phyloP scores from a whole-genome alignment of 2,329 filamentous ascomycete genomes.

The Coniosporium tulheliwenetii region DNA sequence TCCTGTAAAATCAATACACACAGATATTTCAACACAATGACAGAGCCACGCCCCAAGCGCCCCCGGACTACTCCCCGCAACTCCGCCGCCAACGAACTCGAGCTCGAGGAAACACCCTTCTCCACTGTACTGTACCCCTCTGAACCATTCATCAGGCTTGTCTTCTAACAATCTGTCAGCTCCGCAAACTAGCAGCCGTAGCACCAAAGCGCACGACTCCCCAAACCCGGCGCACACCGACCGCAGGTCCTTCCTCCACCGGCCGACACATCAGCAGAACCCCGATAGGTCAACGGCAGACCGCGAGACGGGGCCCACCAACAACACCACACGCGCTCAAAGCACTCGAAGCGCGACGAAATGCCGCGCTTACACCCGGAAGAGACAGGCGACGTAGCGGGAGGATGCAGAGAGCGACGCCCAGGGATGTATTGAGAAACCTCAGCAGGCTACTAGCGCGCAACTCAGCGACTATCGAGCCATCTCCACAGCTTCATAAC shows the following conservation, averaged over 20 bases:
- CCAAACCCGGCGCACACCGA: conserved; percentile 13
- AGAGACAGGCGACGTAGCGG: conserved; percentile 33
- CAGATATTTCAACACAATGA: conserved; percentile 3
- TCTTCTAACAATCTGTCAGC: conserved; percentile 7
- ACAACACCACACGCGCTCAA: conserved; percentile 40
- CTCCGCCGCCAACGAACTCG: background rate
- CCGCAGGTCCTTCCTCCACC: conserved; percentile 16
- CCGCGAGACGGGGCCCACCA: conserved; percentile 23
- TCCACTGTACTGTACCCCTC: background rate
- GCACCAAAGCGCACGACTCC: conserved; percentile 17
- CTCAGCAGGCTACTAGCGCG: conserved; percentile 37
- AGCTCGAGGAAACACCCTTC: conserved; percentile 1
- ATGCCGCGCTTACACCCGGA: conserved; percentile 33
- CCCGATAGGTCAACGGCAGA: conserved; percentile 13
- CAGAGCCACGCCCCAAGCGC: conserved; percentile 1
- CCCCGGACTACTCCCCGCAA: conserved; percentile 1
- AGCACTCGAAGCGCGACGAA: conserved; percentile 34
- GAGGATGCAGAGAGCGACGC: conserved; percentile 36
- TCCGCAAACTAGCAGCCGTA: conserved; percentile 12
- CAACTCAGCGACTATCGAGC: conserved; percentile 27
- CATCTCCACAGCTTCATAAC: conserved; percentile 23
- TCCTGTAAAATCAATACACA: background rate
- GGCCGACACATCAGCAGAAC: conserved; percentile 13
- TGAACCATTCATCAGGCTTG: too few species aligned
- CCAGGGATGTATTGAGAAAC: conserved; percentile 36